These are phyloP conservation scores for Lipomyces yarrowii DNA, from an alignment of 1,139 yeast species.

Conservation along the genomic window DNA sequence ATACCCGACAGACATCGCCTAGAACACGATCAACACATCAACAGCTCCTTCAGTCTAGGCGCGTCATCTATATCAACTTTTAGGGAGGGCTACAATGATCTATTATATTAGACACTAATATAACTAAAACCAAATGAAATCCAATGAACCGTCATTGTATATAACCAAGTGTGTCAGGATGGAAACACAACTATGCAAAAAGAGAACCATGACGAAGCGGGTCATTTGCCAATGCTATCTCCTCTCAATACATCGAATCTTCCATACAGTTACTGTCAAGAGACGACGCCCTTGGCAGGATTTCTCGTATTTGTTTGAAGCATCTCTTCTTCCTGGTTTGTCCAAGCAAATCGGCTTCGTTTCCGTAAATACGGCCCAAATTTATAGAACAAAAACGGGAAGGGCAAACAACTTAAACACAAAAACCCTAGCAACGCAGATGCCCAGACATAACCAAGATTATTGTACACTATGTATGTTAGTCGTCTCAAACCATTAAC, in stretches of 20 bases:
- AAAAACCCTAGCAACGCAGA: constrained; percentile 81
- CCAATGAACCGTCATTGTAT: too few relatives aligned
- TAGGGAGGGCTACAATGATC: too few relatives aligned
- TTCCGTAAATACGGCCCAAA: constrained; percentile 53
- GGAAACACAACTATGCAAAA: background rate
- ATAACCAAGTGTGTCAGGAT: background rate
- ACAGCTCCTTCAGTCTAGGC: too few relatives aligned
- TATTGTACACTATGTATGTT: constrained; percentile 62
- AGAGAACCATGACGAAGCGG: too few relatives aligned
- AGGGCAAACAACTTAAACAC: constrained; percentile 72
- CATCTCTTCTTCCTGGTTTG: constrained; percentile 3
- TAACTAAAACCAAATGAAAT: too few relatives aligned
- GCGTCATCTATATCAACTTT: too few relatives aligned
- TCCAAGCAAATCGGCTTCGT: constrained; percentile 25
- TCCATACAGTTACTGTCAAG: background rate
- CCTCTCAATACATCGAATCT: background rate
- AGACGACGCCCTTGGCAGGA: background rate
- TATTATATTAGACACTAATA: too few relatives aligned
- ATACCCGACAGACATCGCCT: too few relatives aligned
- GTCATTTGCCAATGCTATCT: background rate
- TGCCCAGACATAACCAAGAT: constrained; percentile 79
- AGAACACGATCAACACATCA: too few relatives aligned
- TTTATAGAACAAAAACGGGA: constrained; percentile 75
- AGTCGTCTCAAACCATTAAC: constrained; percentile 1
- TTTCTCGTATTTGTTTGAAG: background rate